Evolutionary conservation across 164 flowering plant genomes (phyloP).

Genomic region (Brasenia schreberi): DNA sequence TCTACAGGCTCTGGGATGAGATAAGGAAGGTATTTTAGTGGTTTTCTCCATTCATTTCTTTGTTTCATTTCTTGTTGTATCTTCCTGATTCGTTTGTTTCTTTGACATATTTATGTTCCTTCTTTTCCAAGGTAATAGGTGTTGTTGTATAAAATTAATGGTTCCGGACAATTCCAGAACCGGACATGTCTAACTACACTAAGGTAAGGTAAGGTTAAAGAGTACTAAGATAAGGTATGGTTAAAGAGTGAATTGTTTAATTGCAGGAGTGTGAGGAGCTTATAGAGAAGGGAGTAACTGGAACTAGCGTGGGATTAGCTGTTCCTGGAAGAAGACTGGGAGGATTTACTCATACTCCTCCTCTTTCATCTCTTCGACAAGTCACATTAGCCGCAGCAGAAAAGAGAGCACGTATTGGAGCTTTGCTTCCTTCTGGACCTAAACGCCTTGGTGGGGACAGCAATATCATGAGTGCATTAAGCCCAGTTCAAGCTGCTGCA

Average conservation of each 20-base stretch:
- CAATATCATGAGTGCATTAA: constrained; percentile 65
- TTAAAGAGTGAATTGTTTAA: too few species aligned
- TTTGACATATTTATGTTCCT: too few species aligned
- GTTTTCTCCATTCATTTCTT: too few species aligned
- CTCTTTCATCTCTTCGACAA: constrained; percentile 55
- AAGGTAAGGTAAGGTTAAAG: too few species aligned
- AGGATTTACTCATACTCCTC: constrained; percentile 61
- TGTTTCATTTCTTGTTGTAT: too few species aligned
- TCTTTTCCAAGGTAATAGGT: too few species aligned
- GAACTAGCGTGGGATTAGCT: constrained; percentile 83
- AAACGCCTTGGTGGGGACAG: constrained; percentile 86
- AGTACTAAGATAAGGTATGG: too few species aligned
- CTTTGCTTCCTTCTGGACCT: constrained; percentile 77
- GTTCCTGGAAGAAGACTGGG: constrained; percentile 78
- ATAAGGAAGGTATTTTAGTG: constrained; percentile 45
- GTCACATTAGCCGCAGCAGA: constrained; percentile 72
- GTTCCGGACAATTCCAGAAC: too few species aligned
- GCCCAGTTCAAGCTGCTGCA: constrained; percentile 97
- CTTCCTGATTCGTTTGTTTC: too few species aligned
- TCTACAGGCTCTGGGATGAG: constrained; percentile 96
- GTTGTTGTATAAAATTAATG: neutral
- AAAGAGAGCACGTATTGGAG: constrained; percentile 43
- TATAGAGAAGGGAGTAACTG: constrained; percentile 63
- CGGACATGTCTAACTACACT: too few species aligned
- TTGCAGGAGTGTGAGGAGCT: constrained; percentile 87